phyloP scores from a whole-genome alignment of 2,329 filamentous ascomycete species.

The Emergomyces africanus region DNA sequence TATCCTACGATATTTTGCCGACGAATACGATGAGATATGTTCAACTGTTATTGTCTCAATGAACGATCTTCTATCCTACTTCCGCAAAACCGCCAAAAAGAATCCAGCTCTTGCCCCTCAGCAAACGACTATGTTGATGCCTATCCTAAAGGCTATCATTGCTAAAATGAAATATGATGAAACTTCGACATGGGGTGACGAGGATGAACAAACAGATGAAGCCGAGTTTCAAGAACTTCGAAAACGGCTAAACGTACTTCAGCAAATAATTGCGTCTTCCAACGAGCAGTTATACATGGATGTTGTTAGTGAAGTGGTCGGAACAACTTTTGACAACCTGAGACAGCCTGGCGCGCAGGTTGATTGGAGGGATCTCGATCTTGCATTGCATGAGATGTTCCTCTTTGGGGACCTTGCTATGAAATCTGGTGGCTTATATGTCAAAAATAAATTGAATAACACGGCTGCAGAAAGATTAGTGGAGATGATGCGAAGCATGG shows the following conservation, averaged over 20 bases:
- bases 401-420: slow-evolving; percentile 91
- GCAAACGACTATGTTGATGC: slow-evolving; percentile 71
- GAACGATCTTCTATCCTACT: slow-evolving; percentile 80
- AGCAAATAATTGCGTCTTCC: slow-evolving; percentile 83
- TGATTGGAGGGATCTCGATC: slow-evolving; percentile 90
- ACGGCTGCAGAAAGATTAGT: slow-evolving; percentile 69
- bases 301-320: slow-evolving; percentile 76
- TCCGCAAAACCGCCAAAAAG: slow-evolving; percentile 62
- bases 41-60: slow-evolving; percentile 88
- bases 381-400: slow-evolving; percentile 91
- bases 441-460: slow-evolving; percentile 69
- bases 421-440: slow-evolving; percentile 72
- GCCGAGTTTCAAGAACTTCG: slow-evolving; percentile 93
- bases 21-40: slow-evolving; percentile 97
- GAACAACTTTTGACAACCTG: slow-evolving; percentile 69
- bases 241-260: slow-evolving; percentile 76
- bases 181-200: slow-evolving; percentile 82
- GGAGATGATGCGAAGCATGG: slow-evolving; percentile 91
- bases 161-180: slow-evolving; percentile 97
- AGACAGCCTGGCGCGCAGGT: slow-evolving; percentile 60
- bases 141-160: slow-evolving; percentile 83
- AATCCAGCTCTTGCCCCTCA: slow-evolving; percentile 53
- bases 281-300: slow-evolving; percentile 83
- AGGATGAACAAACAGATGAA: slow-evolving; percentile 91
- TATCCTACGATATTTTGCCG: slow-evolving; percentile 85